Base-by-base conservation (phyloP, 352 stramenopile species). In the Phytophthora meadii region DNA sequence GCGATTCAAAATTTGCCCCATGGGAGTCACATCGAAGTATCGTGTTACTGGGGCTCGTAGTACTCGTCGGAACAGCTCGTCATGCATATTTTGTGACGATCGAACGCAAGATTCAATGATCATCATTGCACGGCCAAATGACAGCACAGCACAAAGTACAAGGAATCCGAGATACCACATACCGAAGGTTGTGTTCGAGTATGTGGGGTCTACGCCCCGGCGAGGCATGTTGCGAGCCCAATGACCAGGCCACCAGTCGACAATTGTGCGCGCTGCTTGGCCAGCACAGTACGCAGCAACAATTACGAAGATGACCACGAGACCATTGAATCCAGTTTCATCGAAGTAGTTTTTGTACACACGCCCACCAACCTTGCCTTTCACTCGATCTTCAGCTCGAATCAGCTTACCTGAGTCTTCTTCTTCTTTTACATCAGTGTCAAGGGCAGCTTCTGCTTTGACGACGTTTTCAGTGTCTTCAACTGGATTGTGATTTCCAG, bases 11-110 rank as follows among this genome's bases (percentile, higher is more conserved):
- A 88, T 87, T 10, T 72, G 74, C 9, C 81, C 79, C 6, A 89
- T 67, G 0, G 82, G 81, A 1, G 79, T 91, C 30, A 87, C 54
- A 44, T 91, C 80, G 28, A 88, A 91, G 70, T 87, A 89, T 5
- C 47, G 46, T 15, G 78, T 85, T 15, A 89, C 64, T 0, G 74
- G 78, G 4, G 82, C 82, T 5, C 51, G 24, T 5, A 91, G 37
- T 2, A 88, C 77, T 5, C 70, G 76, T 19, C 68, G 65, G 39
- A 86, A 86, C 0, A 82, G 67, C n/a, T 83, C 68, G 28, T 87
- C 60, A 40, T 84, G 77, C 32, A 87, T 61, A n/a, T 70, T 61
- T 45, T 77, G 66, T 3, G 72, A 78, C 3, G 58, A 72, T 3
- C 67, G 74, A 37, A 86, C 59, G 48, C 65, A 80, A 5, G 54